Evolutionary conservation across 2,329 filamentous ascomycete genomes (phyloP).

Genomic region (Scopulariopsis brevicaulis): DNA sequence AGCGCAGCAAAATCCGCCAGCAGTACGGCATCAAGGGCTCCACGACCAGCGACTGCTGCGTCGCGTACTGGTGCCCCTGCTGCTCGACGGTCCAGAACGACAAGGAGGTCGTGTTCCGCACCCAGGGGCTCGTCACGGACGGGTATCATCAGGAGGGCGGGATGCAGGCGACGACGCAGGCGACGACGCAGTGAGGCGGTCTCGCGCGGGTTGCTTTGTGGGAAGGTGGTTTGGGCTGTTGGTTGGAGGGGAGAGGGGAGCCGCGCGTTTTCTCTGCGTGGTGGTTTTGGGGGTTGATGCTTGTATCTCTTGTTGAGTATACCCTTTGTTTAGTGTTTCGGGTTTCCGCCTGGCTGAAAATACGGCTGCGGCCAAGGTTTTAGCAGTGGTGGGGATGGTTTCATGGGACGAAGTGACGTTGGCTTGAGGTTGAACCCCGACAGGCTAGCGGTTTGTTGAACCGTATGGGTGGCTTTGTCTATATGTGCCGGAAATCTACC

Average conservation of each 20-base stretch:
- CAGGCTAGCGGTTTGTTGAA: not conserved
- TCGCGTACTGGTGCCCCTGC: conserved; percentile 43
- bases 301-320: not conserved
- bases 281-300: not conserved
- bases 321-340: not conserved
- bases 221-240: no score
- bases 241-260: not conserved
- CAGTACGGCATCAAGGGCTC: conserved; percentile 40
- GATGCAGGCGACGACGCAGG: conserved; percentile 21
- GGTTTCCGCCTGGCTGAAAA: not conserved
- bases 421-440: not conserved
- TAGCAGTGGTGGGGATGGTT: not conserved
- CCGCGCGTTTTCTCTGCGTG: no score
- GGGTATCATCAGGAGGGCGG: conserved; percentile 24
- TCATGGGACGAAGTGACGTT: not conserved
- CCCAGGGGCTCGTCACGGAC: conserved; percentile 15
- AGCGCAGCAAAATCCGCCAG: conserved; percentile 40
- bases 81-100: conserved; percentile 47
- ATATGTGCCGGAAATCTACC: no score
- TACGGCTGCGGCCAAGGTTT: not conserved
- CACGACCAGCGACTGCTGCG: conserved; percentile 35
- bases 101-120: conserved; percentile 32
- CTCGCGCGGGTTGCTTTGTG: no score
- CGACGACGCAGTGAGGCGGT: conserved; percentile 12
- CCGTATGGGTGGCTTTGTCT: no score